phyloP scores from a whole-genome alignment of 1,284 basidiomycete species.

The Cryptococcus deneoformans region DNA sequence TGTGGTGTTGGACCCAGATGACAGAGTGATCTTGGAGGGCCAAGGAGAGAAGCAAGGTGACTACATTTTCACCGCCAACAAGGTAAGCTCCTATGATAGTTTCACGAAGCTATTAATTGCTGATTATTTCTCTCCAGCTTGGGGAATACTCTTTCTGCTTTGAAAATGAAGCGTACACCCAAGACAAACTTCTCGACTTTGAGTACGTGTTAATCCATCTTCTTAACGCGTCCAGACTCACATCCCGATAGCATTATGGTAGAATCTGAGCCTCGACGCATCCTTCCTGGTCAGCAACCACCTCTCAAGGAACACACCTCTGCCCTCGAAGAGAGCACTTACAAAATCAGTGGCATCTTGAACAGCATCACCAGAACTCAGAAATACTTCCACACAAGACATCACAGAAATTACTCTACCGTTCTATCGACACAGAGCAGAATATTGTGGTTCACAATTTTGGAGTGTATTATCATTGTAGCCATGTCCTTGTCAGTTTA shows the following conservation, averaged over 20 bases:
- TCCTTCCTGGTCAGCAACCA: conserved; percentile 67
- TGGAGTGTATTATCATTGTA: conserved; percentile 72
- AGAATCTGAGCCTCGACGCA: conserved; percentile 85
- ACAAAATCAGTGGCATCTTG: conserved; percentile 79
- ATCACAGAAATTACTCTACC: conserved; percentile 41
- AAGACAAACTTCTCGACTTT: conserved; percentile 91
- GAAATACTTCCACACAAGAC: conserved; percentile 60
- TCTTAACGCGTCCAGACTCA: background rate
- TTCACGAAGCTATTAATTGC: background rate
- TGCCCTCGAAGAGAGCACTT: conserved; percentile 88
- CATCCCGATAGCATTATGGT: conserved; percentile 69
- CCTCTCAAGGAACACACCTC: conserved; percentile 81
- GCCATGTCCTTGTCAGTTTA: conserved; percentile 63
- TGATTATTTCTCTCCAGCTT: conserved; percentile 33
- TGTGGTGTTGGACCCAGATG: conserved; percentile 83
- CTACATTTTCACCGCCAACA: conserved; percentile 94
- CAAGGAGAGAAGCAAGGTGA: conserved; percentile 89
- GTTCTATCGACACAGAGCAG: conserved; percentile 47
- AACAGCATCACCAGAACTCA: conserved; percentile 84
- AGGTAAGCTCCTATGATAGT: conserved; percentile 37
- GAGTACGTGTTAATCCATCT: conserved; percentile 54
- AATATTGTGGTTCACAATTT: conserved; percentile 83
- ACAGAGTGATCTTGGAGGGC: conserved; percentile 82
- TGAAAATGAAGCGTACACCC: conserved; percentile 89
- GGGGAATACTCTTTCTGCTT: conserved; percentile 99